These are phyloP conservation scores for Zea mays DNA, from an alignment of 176 grass and related monocot genomes.

Conservation along the genomic window Zm-B73-REFERENCE-NAM-5.0 NC_050096.1:5667501-5668000, in stretches of 20 bases:
- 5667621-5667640: conserved; percentile 56
- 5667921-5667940: conserved; percentile 28
- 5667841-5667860: too few species aligned
- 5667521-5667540: conserved; percentile 56
- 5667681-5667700: conserved; percentile 45
- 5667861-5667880: background rate
- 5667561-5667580: conserved; percentile 37
- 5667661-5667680: conserved; percentile 46
- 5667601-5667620: conserved; percentile 48
- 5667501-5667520: conserved; percentile 46
- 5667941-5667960: conserved; percentile 50
- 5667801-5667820: background rate
- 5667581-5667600: conserved; percentile 55
- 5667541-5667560: conserved; percentile 60
- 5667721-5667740: conserved; percentile 44
- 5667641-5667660: conserved; percentile 40
- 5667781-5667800: conserved; percentile 26
- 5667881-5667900: conserved; percentile 33
- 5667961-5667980: conserved; percentile 48
- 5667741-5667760: conserved; percentile 39
- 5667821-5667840: background rate
- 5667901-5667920: conserved; percentile 29
- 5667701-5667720: conserved; percentile 55
- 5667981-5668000: conserved; percentile 47
- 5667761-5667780: conserved; percentile 45